Evolutionary conservation across 2,329 filamentous ascomycete species (phyloP), one percentile per base, ranked within the genome.

Genomic region (Penicillium sp.): DNA sequence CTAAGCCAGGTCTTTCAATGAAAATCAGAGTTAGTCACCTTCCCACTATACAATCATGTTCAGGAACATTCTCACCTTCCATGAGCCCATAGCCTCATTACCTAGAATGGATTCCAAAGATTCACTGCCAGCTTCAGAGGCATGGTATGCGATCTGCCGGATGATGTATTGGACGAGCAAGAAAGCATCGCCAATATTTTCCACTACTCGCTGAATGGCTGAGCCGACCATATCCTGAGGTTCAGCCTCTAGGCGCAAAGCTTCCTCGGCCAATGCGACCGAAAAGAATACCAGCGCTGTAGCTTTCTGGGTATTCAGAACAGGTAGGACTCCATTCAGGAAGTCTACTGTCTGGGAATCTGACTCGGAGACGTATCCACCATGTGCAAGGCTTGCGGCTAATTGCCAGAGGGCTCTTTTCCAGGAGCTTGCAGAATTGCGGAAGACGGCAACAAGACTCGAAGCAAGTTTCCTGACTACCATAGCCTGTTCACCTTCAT

Each of bases 401-500:
- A 77, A 52, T 45, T 75, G 72, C 58, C 69, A 67, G 4, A 78
- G 45, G 29, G 72, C 69, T 39, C 68, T 69, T 43, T 62, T 72
- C 77, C 77, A 80, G 13, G 71, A 69, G 37, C 72, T 67, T 50
- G 69, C 68, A 5, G 71, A 67, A 35, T 77, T 76, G 26, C 75
- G 69, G 58, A 80, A 80, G 48, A 80, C 74, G 3, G 78, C 72
- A 27, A 76, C 73, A 37, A 81, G 63, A 46, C 75, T 77, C 16
- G 77, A 74, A 44, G 76, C 73, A 31, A 81, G 61, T 67, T 89
- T 65, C 67, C 80, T 54, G 71, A 81, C 49, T 57, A 81, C 66
- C 62, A 81, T 60, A 53, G 67, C 60, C 26, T 66, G 69, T 61
- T 80, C 77, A 16, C 69, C 68, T 10, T 67, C 62, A 49, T 72